Evolutionary conservation across 768 basidiomycete genomes (phyloP).

Genomic region (Lactarius evosmus): DNA sequence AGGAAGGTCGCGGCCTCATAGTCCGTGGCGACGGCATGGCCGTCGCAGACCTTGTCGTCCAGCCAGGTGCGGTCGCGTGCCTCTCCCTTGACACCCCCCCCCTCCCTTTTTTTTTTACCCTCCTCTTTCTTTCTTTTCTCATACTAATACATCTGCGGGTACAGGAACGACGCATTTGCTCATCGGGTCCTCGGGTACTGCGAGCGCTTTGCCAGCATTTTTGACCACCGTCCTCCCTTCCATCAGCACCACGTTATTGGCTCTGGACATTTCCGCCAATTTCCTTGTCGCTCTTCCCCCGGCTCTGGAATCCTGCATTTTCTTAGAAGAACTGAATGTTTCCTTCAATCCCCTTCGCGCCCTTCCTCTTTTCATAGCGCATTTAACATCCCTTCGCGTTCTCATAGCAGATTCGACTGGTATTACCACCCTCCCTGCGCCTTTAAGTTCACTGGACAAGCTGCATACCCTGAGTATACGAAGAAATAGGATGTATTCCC

Average conservation of each 20-base stretch:
- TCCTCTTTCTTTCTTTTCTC: slow-evolving; percentile 7
- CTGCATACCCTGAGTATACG: slow-evolving; percentile 89
- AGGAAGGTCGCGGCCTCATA: slow-evolving; percentile 82
- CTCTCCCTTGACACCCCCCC: too few relatives aligned
- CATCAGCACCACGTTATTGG: slow-evolving; percentile 76
- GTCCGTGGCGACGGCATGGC: slow-evolving; percentile 65
- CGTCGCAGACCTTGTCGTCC: slow-evolving; percentile 59
- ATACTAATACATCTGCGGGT: background rate
- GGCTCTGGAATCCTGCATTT: slow-evolving; percentile 71
- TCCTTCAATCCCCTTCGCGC: slow-evolving; percentile 87
- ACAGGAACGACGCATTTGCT: slow-evolving; percentile 92
- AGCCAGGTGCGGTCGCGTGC: slow-evolving; percentile 55
- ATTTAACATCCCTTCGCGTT: slow-evolving; percentile 74
- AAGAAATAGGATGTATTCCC: slow-evolving; percentile 79
- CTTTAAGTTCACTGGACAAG: slow-evolving; percentile 67
- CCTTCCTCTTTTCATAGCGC: slow-evolving; percentile 85
- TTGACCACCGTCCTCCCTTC: slow-evolving; percentile 66
- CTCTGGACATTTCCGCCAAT: slow-evolving; percentile 90
- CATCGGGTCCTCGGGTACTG: slow-evolving; percentile 75
- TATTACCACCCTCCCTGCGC: slow-evolving; percentile 69
- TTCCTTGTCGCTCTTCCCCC: slow-evolving; percentile 81
- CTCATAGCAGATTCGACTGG: slow-evolving; percentile 92
- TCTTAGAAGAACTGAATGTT: slow-evolving; percentile 90
- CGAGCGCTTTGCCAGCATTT: slow-evolving; percentile 74
- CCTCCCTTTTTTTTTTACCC: background rate